A percentile compares a stretch with the other conserved stretches of the same genome.
Evolutionary conservation across 2,329 filamentous ascomycete genomes (phyloP).

Genomic region (Pestalotiopsis sp.): DNA sequence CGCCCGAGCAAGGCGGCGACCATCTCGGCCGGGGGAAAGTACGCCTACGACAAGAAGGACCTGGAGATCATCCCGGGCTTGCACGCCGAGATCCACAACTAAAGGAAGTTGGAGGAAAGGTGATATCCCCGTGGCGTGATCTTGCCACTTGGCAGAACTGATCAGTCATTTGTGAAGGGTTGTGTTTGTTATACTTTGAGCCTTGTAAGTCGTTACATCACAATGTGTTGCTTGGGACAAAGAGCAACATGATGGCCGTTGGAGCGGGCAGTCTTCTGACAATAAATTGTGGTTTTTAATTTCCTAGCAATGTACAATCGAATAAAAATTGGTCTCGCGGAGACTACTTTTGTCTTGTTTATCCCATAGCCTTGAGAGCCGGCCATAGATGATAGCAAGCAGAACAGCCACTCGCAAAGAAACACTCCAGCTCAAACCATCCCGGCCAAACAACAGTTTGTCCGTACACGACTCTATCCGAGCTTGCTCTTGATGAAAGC

Average conservation of each 20-base stretch:
- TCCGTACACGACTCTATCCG: neutral
- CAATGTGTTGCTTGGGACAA: too few relatives aligned
- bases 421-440: neutral
- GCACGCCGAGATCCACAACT: slow-evolving; percentile 39
- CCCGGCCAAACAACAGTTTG: too few relatives aligned
- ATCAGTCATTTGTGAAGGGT: too few relatives aligned
- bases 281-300: neutral
- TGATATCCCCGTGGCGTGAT: too few relatives aligned
- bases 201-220: neutral
- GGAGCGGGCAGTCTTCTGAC: neutral
- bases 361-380: too few relatives aligned
- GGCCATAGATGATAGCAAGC: too few relatives aligned
- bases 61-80: slow-evolving; percentile 43
- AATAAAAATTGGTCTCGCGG: too few relatives aligned
- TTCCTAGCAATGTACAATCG: too few relatives aligned
- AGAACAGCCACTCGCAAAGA: too few relatives aligned
- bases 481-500: slow-evolving; percentile 54
- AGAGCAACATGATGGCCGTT: neutral
- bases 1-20: slow-evolving; percentile 33
- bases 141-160: too few relatives aligned
- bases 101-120: neutral
- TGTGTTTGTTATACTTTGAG: too few relatives aligned
- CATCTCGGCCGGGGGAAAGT: slow-evolving; percentile 38
- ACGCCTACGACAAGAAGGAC: slow-evolving; percentile 34
- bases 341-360: too few relatives aligned